Evolutionary conservation across 2,329 filamentous ascomycete genomes (phyloP).

Genomic region (Dactylonectria macrodidyma): DNA sequence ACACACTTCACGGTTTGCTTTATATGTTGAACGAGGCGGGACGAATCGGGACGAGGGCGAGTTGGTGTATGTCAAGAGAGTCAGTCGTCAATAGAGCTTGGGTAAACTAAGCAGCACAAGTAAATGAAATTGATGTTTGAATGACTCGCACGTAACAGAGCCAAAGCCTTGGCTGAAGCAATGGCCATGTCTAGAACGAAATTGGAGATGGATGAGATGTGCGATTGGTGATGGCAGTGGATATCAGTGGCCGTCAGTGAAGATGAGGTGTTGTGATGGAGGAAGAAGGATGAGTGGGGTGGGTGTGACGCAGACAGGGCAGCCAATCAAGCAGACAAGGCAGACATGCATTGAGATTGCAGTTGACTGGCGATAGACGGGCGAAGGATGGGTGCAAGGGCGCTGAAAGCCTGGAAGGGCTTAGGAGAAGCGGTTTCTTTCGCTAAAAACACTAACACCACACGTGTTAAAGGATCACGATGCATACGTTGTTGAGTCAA

Average conservation of each 20-base stretch:
- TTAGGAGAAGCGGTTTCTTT: not conserved
- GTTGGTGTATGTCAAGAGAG: not conserved
- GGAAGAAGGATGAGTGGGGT: slow-evolving; percentile 2
- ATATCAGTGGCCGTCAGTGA: not conserved
- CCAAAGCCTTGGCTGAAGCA: slow-evolving; percentile 11
- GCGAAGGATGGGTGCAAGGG: not conserved
- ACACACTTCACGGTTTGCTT: not conserved
- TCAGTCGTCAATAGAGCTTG: slow-evolving; percentile 3
- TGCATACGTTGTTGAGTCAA: not conserved
- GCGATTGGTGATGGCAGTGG: slow-evolving; percentile 3
- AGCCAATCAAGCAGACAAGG: slow-evolving; percentile 16
- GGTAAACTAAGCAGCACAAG: slow-evolving; percentile 10
- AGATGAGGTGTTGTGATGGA: not conserved
- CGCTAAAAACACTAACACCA: not conserved
- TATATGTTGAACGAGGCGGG: not conserved
- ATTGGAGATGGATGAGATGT: not conserved
- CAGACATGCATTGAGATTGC: slow-evolving; percentile 23
- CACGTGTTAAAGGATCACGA: not conserved
- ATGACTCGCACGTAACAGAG: slow-evolving; percentile 20
- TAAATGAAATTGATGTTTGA: slow-evolving; percentile 7
- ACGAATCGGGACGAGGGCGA: not conserved
- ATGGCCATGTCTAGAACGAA: slow-evolving; percentile 11
- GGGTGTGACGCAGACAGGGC: not conserved
- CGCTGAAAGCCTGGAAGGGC: not conserved
- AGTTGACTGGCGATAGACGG: slow-evolving; percentile 1